Evolutionary conservation across 768 basidiomycete species (phyloP).

Genomic region (Termitomyces sp.): DNA sequence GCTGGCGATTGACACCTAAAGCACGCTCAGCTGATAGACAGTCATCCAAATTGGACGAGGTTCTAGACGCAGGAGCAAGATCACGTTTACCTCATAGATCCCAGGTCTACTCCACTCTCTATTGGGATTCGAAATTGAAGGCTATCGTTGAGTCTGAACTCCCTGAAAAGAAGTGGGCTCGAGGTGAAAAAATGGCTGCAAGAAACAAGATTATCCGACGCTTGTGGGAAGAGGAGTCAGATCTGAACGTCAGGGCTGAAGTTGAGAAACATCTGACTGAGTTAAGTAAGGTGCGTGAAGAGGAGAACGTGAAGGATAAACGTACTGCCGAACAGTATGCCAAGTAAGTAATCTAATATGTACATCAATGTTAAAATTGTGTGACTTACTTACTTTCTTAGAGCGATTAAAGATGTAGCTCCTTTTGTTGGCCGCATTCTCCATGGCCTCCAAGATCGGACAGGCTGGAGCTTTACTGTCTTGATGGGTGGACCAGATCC

Average conservation of each 20-base stretch:
- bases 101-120: constrained; percentile 2
- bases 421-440: background rate
- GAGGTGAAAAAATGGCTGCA: background rate
- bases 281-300: background rate
- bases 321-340: background rate
- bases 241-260: background rate
- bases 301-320: background rate
- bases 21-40: background rate
- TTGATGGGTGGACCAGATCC: constrained; percentile 8
- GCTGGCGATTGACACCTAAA: too few relatives aligned
- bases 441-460: background rate
- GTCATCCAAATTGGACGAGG: background rate
- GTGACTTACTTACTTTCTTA: background rate
- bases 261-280: constrained; percentile 1
- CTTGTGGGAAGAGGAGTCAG: constrained; percentile 1
- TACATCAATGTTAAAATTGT: too few relatives aligned
- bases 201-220: background rate
- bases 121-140: background rate
- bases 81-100: background rate
- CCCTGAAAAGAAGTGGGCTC: background rate
- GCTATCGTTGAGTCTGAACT: background rate
- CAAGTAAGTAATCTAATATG: background rate
- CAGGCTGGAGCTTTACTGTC: background rate
- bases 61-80: background rate
- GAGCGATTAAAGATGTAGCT: background rate